Base-by-base conservation (phyloP, 352 stramenopile species). In the Phytopythium oedochilum region DNA sequence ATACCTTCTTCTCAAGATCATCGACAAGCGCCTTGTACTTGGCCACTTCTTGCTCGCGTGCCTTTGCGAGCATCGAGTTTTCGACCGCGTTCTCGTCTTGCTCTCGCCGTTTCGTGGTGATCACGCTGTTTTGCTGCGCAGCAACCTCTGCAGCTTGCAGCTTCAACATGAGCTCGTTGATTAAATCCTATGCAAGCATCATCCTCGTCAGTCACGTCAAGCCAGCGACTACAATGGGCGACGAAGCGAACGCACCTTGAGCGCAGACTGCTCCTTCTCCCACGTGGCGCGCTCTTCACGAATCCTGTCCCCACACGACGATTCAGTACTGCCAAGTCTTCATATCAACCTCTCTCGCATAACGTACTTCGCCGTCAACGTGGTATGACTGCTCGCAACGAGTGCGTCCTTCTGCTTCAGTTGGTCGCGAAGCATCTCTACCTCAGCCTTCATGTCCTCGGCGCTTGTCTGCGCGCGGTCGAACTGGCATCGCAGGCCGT, bases 341-440 rank as follows among this genome's bases (percentile, higher is more conserved):
- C 42, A 32, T 3, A 5, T 10, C 12, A 14, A 18, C 0, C 15
- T 22, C 42, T 12, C 8, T 20, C 5, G 3, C 8, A 4, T 7
- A 11, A 61, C 63, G 26, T 59, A 89, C 80, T 86, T 89, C 45
- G 63, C 55, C 1, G 69, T 70, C 29, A 83, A 49, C 6, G 74
- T 57, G 52, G 75, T 82, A 59, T 92, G 83, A 40, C 68, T 89
- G 47, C 58, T 78, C 28, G 83, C 59, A 25, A 88, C 63, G n/a
- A 88, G 64, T 11, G 68, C 44, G 14, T 89, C 83, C 42, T 89
- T 90, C 58, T 91, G 83, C 53, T 86, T 87, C 11, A 91, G 46
- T 47, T 93, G 80, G 2, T 88, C 81, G 26, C 78, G 78, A 23
- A 90, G 50, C 53, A 66, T 62, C 38, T 91, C 78, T 39, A 59